Base-by-base conservation (phyloP, 2,329 filamentous ascomycete genomes). In the Trichoderma oligosporum region DNA sequence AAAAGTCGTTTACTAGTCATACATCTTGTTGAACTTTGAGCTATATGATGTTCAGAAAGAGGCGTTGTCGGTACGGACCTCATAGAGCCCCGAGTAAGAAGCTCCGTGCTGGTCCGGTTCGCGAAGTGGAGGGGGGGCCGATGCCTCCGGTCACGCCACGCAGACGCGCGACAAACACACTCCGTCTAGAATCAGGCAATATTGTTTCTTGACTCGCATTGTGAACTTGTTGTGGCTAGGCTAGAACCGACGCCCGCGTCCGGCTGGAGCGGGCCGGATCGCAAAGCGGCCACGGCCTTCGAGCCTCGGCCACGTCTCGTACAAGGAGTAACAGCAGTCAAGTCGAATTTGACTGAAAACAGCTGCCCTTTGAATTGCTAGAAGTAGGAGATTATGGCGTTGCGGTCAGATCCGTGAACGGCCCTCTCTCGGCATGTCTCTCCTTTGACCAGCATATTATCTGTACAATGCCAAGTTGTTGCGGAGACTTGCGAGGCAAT, bases 101-200 rank as follows among this genome's bases (percentile, higher is more conserved):
- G 41, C 41, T 18, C 41, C 52, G 24, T 45, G 52, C 8, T 27
- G 41, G 29, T 11, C 41, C 51, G 31, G 36, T 45, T 9, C 45
- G 41, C 41, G 41, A 35, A 45, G 51, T 39, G 41, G 29, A 54
- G 41, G 39, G 41, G 39, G 14, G 31, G 52, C 24, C 41, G 29
- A 38, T 45, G 24, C 12, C 41, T 55, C 51, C 51, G 41, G 41
- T 55, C 51, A 55, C 51, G 51, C 51, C 51, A 55, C 31, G 16
- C 41, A 46, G 31, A 25, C 22, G 51, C 41, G 41, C 51, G 41
- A 55, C 51, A 24, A 55, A 55, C 33, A 45, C 16, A 9, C 14
- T 20, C 48, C n/a, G 22, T 45, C 14, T 3, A 38, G 41, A 16
- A 46, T 46, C 41, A 55, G 42, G 31, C 31, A 38, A 46, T 24